A percentile compares a stretch with the other conserved stretches of the same genome.
These are phyloP conservation scores for Westerdykella ornata DNA, from an alignment of 2,329 filamentous ascomycete species.

Conservation along the genomic window DNA sequence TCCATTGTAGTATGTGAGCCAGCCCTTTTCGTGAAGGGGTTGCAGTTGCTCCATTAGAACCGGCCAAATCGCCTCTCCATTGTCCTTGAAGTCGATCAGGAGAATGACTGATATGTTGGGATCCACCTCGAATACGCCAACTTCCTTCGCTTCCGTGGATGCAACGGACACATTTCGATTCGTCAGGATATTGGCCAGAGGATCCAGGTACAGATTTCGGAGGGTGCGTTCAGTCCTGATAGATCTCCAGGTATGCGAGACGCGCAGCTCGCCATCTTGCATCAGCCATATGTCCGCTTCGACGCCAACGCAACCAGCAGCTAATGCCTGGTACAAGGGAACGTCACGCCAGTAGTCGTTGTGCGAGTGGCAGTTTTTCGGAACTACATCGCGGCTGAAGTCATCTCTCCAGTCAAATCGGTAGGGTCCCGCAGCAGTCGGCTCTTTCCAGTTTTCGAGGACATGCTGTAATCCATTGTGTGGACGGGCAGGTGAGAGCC, in stretches of 20 bases:
- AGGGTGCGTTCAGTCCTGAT: conserved; percentile 18
- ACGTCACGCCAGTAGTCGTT: conserved; percentile 41
- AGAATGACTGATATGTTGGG: conserved; percentile 47
- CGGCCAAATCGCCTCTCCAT: conserved; percentile 47
- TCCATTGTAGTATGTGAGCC: conserved; percentile 46
- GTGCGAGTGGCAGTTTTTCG: conserved; percentile 38
- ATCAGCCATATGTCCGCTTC: conserved; percentile 31
- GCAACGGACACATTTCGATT: conserved; percentile 20
- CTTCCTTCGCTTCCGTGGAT: conserved; percentile 18
- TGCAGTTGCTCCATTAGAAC: conserved; percentile 51
- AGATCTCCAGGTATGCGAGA: conserved; percentile 22
- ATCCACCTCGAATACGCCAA: conserved; percentile 48
- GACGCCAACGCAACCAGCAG: conserved; percentile 32
- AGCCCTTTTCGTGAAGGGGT: conserved; percentile 54
- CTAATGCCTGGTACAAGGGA: conserved; percentile 37
- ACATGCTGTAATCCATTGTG: conserved; percentile 22
- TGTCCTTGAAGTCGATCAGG: conserved; percentile 63
- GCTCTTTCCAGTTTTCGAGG: conserved; percentile 22
- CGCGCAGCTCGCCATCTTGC: conserved; percentile 21
- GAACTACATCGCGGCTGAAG: conserved; percentile 34
- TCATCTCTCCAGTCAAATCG: conserved; percentile 31
- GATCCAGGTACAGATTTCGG: conserved; percentile 22
- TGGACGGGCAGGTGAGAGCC: conserved; percentile 14
- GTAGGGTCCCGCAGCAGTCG: conserved; percentile 13
- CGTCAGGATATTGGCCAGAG: conserved; percentile 41